Base-by-base conservation (phyloP, 2,329 filamentous ascomycete species). In the Calonectria hongkongensis region DNA sequence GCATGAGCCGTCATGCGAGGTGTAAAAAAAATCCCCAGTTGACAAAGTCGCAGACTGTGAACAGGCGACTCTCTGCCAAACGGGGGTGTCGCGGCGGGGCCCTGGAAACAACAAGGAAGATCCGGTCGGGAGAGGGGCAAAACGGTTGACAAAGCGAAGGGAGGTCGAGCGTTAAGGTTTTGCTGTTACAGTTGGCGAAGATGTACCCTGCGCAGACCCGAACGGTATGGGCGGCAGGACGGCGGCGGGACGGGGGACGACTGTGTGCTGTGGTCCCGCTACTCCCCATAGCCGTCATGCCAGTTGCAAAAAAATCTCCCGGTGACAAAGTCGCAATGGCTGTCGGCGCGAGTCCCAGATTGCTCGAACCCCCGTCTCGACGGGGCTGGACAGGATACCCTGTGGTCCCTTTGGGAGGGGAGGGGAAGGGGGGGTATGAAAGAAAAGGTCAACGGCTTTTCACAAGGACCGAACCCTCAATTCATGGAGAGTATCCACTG, bases 111-210 rank as follows among this genome's bases (percentile, higher is more conserved):
- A 73, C 71, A 78, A 68, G 73, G 66, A 68, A 79, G 73, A 77
- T 79, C 48, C 73, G 72, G 79, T 66, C 75, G 73, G 73, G 73
- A 70, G 72, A 79, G 73, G 66, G 74, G 74, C 70, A 64, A 79
- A 71, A 74, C 76, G 74, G 76, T 68, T 79, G 74, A 73, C 77
- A 78, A 66, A 72, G 66, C 71, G 74, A 77, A 77, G 67, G 72
- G 65, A 70, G 67, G 70, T 68, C 48, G 72, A 71, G 74, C 47
- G 75, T 72, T 72, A 76, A 66, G 72, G 75, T 75, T 78, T 73
- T 76, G 47, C 76, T 74, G 76, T 78, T 75, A 77, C 75, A 78
- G 45, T 74, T 79, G 73, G 67, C 69, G 78, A 78, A 78, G 74
- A 79, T 75, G 78, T 79, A 79, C 78, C 77, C 68, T 74, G 67